These are phyloP conservation scores for Stevia rebaudiana DNA, from an alignment of 140 eudicot genomes.

Conservation along the genomic window DNA sequence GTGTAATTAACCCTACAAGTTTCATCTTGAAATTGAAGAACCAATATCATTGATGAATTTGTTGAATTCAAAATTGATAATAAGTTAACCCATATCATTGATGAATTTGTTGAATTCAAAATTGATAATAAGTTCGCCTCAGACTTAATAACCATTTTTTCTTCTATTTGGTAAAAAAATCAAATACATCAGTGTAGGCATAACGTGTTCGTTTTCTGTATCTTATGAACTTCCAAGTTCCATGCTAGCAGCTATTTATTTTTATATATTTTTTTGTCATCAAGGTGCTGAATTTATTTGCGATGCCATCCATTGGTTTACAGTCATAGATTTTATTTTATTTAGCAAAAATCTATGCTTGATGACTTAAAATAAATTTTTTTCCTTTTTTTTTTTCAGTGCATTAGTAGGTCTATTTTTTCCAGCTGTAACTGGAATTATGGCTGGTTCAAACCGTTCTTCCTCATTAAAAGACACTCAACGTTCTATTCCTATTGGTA, in stretches of 20 bases:
- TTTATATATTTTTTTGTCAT: not conserved
- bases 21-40: not conserved
- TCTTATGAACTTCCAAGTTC: conserved; percentile 9
- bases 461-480: conserved; percentile 93
- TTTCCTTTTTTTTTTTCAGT: conserved; percentile 40
- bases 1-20: not conserved
- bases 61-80: not conserved
- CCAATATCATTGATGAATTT: not conserved
- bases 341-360: not conserved
- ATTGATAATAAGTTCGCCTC: not conserved
- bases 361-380: conserved; percentile 17
- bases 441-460: conserved; percentile 99
- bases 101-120: not conserved
- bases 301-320: conserved; percentile 10
- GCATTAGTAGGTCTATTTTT: conserved; percentile 96
- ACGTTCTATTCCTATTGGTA: conserved; percentile 93
- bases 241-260: conserved; percentile 9
- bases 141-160: no score
- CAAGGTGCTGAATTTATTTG: conserved; percentile 7
- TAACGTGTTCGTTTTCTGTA: not conserved
- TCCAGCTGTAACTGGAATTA: conserved; percentile 99
- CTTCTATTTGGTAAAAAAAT: not conserved
- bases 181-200: conserved; percentile 2
- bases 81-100: no score
- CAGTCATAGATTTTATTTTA: not conserved